These are phyloP conservation scores for Amanita pallidorosea DNA, from an alignment of 768 basidiomycete species.

Conservation along the genomic window DNA sequence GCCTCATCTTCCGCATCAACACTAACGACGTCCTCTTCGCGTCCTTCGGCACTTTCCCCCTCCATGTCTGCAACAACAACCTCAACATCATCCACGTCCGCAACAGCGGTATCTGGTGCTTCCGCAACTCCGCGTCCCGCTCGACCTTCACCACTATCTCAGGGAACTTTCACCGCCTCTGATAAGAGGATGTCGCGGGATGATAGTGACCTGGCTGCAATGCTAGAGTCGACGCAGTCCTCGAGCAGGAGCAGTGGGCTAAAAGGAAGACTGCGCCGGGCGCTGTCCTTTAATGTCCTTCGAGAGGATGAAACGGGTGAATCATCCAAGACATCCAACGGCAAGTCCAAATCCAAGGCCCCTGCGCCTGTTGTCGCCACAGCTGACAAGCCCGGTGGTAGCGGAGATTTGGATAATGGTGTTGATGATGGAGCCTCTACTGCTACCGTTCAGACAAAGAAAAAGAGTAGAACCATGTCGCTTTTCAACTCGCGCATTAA, in stretches of 20 bases:
- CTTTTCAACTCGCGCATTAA: slow-evolving; percentile 83
- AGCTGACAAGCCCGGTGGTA: slow-evolving; percentile 13
- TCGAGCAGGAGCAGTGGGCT: slow-evolving; percentile 53
- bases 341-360: slow-evolving; percentile 23
- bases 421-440: slow-evolving; percentile 30
- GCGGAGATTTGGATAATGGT: slow-evolving; percentile 18
- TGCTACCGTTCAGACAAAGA: slow-evolving; percentile 43
- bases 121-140: slow-evolving; percentile 26
- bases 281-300: slow-evolving; percentile 53
- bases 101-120: slow-evolving; percentile 17
- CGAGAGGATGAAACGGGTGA: slow-evolving; percentile 43
- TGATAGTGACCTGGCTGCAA: slow-evolving; percentile 57
- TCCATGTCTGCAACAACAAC: slow-evolving; percentile 23
- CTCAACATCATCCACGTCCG: slow-evolving; percentile 21
- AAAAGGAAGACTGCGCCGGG: slow-evolving; percentile 67
- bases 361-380: slow-evolving; percentile 19
- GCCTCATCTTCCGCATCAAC: slow-evolving; percentile 38
- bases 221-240: slow-evolving; percentile 32
- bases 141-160: slow-evolving; percentile 62
- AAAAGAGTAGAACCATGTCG: slow-evolving; percentile 54
- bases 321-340: slow-evolving; percentile 14
- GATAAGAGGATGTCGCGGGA: slow-evolving; percentile 74
- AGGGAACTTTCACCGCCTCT: slow-evolving; percentile 48
- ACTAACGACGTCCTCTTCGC: slow-evolving; percentile 22
- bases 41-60: slow-evolving; percentile 19